These are phyloP conservation scores for Neophaeococcomyces mojaviensis DNA, from an alignment of 2,329 filamentous ascomycete genomes.

Conservation along the genomic window DNA sequence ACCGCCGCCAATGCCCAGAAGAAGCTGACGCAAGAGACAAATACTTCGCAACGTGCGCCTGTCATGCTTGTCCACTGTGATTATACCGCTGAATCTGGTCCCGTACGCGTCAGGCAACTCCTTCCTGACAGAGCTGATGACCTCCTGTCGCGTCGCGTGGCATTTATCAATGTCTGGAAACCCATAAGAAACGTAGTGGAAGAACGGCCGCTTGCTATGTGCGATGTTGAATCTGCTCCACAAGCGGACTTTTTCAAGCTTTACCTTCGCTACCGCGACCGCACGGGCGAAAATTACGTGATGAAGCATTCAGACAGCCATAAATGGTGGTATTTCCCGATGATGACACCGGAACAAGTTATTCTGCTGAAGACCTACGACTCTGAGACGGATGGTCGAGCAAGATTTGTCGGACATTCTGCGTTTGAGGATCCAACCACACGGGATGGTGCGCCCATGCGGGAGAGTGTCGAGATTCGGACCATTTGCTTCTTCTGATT, in stretches of 20 bases:
- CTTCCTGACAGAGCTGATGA: conserved; percentile 36
- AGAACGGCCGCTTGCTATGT: conserved; percentile 36
- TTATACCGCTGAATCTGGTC: conserved; percentile 40
- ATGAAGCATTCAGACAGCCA: conserved; percentile 29
- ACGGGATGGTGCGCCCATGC: conserved; percentile 25
- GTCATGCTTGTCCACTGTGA: conserved; percentile 33
- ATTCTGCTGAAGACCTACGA: conserved; percentile 36
- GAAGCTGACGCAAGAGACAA: conserved; percentile 23
- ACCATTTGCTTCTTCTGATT: conserved; percentile 34
- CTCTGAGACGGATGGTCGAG: conserved; percentile 26
- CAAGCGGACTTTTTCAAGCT: conserved; percentile 36
- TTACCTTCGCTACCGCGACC: conserved; percentile 32
- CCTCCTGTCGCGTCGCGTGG: conserved; percentile 38
- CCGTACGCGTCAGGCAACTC: conserved; percentile 38
- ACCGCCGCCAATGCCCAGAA: conserved; percentile 24
- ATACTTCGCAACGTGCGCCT: conserved; percentile 21
- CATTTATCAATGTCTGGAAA: conserved; percentile 47
- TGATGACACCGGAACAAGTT: conserved; percentile 31
- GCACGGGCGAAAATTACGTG: conserved; percentile 36
- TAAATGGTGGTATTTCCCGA: conserved; percentile 36
- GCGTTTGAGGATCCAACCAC: conserved; percentile 33
- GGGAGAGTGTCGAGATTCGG: conserved; percentile 35
- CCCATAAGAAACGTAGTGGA: conserved; percentile 34
- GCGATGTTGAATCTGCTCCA: conserved; percentile 31
- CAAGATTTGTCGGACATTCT: conserved; percentile 33